Base-by-base conservation (phyloP, 1,284 basidiomycete genomes). In the Mixia osmundae region DNA sequence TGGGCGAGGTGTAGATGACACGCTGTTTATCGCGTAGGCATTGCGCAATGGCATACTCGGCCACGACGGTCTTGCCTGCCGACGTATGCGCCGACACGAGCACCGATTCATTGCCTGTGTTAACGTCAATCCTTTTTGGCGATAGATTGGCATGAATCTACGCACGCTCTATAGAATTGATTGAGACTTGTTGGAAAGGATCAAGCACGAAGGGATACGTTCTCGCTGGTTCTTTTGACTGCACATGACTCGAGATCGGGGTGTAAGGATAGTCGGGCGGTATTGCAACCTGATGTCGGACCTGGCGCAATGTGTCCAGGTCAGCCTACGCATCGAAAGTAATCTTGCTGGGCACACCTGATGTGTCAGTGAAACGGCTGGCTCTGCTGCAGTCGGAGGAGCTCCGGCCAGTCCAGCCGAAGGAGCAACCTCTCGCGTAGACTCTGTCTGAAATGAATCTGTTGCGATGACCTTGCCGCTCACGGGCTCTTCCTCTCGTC, bases 81-180 rank as follows among this genome's bases (percentile, higher is more conserved):
- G 79, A 87, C 2, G 89, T 97, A 60, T 97, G 89, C 0, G 89
- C 89, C n/a, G 87, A 94, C 1, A 99, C 91, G 33, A 99, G 66
- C 3, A 97, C 91, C 50, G 77, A 85, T 61, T 99, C 91, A 55
- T 87, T 87, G 29, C 41, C 28, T 30, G n/a, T n/a, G 9, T 9
- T 15, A 30, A 15, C 28, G n/a, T 30, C 9, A 30, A 16, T 19
- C 14, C 7, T n/a, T 10, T 19, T 30, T 30, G 6, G n/a, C 15
- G 7, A 16, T 16, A 19, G 7, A 30, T 16, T n/a, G 20, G 7
- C n/a, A 19, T 8, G 15, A 6, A n/a, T 6, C 5, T 9, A 30
- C 28, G 5, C 9, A 23, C 91, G 67, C 57, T 99, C 83, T 41
- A 99, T 97, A 36, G 82, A 87, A 46, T 77, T 69, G 12, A 95